phyloP scores from a whole-genome alignment of 257 asterid species.

The Plantago elongata region DNA sequence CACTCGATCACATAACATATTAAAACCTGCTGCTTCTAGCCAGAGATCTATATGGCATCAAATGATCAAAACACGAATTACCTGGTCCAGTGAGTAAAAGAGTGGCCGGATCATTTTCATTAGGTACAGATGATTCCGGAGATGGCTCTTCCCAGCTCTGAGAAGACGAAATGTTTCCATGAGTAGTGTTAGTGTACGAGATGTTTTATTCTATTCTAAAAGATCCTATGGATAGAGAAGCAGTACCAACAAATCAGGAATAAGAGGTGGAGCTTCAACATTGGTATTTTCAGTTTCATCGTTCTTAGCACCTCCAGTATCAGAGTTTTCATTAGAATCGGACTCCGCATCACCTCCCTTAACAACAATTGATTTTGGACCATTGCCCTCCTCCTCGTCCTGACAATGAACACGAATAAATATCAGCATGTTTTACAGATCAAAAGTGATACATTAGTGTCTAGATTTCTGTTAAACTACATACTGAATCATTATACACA shows the following conservation, averaged over 20 bases:
- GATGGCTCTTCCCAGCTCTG: constrained; percentile 60
- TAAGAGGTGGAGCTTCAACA: constrained; percentile 30
- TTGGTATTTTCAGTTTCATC: constrained; percentile 22
- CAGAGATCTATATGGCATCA: not conserved
- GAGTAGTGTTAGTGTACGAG: constrained; percentile 2
- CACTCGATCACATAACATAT: constrained; percentile 1
- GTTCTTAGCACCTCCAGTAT: constrained; percentile 23
- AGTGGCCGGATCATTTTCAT: constrained; percentile 21
- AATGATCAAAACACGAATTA: constrained; percentile 22
- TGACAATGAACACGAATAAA: constrained; percentile 19
- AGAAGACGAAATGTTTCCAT: not conserved
- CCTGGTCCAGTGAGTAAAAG: constrained; percentile 34
- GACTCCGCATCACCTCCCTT: constrained; percentile 24
- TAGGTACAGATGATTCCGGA: constrained; percentile 36
- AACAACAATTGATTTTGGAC: constrained; percentile 29
- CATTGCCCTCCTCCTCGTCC: constrained; percentile 41
- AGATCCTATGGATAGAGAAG: constrained; percentile 10
- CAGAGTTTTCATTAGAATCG: constrained; percentile 27
- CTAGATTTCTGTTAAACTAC: not conserved
- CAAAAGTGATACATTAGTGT: not conserved
- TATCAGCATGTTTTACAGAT: constrained; percentile 15
- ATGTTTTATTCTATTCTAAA: constrained; percentile 2
- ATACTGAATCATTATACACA: not conserved
- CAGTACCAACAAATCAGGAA: constrained; percentile 63
- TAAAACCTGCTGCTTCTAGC: constrained; percentile 9